phyloP scores from a whole-genome alignment of 257 asterid species.

The Solanum tarapatanum region DNA sequence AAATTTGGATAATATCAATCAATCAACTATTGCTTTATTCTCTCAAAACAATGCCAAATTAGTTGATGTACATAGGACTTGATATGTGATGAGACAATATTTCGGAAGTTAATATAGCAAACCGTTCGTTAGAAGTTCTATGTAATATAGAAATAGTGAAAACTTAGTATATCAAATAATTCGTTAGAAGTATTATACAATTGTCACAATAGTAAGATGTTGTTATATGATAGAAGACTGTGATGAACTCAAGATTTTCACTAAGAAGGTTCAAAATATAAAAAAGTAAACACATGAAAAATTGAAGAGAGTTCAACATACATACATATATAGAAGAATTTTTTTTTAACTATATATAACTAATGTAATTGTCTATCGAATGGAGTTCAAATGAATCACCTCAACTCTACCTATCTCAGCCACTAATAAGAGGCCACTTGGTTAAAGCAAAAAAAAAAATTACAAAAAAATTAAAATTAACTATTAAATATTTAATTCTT shows the following conservation, averaged over 20 bases:
- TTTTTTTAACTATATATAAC: too few relatives aligned
- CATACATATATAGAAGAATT: too few relatives aligned
- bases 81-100: neutral
- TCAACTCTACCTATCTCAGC: too few relatives aligned
- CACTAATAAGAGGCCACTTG: too few relatives aligned
- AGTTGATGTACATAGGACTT: neutral
- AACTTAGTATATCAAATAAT: fast-evolving
- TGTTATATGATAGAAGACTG: neutral
- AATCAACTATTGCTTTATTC: neutral
- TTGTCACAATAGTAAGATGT: neutral
- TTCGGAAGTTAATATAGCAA: neutral
- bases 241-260: neutral
- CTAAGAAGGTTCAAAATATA: neutral
- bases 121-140: neutral
- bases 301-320: neutral
- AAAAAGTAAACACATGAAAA: neutral
- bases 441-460: neutral
- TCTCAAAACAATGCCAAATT: neutral
- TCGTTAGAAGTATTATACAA: neutral
- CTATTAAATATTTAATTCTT: neutral
- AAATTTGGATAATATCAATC: neutral
- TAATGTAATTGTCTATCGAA: neutral
- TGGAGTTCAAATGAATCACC: too few relatives aligned
- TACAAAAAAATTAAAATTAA: neutral
- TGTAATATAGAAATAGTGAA: neutral